These are phyloP conservation scores for Stephanodiscus triporus DNA, from an alignment of 108 stramenopile genomes.

Conservation along the genomic window DNA sequence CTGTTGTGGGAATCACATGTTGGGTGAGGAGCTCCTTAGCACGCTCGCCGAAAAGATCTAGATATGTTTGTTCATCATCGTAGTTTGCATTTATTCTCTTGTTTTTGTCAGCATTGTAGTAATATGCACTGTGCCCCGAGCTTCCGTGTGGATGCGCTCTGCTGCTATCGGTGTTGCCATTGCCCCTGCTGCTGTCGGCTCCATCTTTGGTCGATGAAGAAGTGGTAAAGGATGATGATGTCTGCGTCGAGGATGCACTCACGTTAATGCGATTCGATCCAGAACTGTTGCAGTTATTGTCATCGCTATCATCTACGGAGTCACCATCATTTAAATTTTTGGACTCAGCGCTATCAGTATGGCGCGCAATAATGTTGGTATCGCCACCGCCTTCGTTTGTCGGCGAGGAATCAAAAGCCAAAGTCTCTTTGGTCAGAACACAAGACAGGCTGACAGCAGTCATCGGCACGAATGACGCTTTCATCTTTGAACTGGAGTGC, in stretches of 20 bases:
- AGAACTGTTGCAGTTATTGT: neutral
- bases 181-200: neutral
- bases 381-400: neutral
- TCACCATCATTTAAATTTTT: neutral
- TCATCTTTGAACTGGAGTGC: no score
- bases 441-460: neutral
- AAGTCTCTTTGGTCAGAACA: slow-evolving; percentile 2
- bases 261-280: neutral
- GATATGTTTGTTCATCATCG: slow-evolving; percentile 71
- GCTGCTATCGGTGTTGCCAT: neutral
- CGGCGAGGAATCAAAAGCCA: slow-evolving; percentile 8
- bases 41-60: slow-evolving; percentile 84
- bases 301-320: neutral
- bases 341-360: neutral
- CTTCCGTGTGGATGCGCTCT: neutral
- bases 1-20: slow-evolving; percentile 61
- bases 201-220: neutral
- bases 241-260: neutral
- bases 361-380: neutral
- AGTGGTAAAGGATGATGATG: neutral
- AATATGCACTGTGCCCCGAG: slow-evolving; percentile 13
- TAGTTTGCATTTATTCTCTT: slow-evolving; percentile 9
- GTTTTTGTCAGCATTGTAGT: slow-evolving; percentile 8
- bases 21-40: slow-evolving; percentile 83
- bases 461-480: neutral